Conservation (phyloP, 768 basidiomycete genomes). For the Xerocomellus amylosporus region DNA sequence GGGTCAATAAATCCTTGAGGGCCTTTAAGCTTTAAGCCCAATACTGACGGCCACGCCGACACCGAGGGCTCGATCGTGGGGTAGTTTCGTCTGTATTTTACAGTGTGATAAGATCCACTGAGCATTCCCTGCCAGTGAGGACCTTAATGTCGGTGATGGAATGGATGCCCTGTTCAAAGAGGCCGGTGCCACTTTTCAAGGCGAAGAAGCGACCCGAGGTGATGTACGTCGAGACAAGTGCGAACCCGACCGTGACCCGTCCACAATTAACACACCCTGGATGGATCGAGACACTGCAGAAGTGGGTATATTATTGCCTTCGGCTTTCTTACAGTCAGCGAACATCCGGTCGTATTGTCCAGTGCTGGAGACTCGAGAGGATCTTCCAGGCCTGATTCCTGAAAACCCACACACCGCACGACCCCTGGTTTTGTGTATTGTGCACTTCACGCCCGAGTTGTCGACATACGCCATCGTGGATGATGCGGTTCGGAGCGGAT, state of each 20-base stretch:
- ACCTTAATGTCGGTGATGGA: not conserved
- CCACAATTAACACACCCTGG: not conserved
- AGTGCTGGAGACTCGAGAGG: not conserved
- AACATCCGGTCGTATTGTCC: not conserved
- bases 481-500: not conserved
- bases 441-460: fast-evolving
- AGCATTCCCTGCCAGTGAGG: not conserved
- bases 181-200: not conserved
- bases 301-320: too few species aligned
- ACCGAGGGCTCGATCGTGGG: not conserved
- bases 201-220: not conserved
- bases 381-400: not conserved
- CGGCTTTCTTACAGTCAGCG: not conserved
- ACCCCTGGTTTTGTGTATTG: not conserved
- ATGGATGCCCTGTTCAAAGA: not conserved
- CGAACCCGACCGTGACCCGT: not conserved
- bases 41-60: not conserved
- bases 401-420: not conserved
- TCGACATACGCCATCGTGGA: not conserved
- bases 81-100: not conserved
- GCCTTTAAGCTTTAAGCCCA: not conserved
- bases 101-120: not conserved
- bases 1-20: not conserved
- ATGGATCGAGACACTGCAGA: too few species aligned
- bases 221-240: not conserved